Percentiles rank a stretch among this genome's conserved stretches.
Evolutionary conservation across 768 basidiomycete species (phyloP).

Genomic region (Amanita subjunquillea): DNA sequence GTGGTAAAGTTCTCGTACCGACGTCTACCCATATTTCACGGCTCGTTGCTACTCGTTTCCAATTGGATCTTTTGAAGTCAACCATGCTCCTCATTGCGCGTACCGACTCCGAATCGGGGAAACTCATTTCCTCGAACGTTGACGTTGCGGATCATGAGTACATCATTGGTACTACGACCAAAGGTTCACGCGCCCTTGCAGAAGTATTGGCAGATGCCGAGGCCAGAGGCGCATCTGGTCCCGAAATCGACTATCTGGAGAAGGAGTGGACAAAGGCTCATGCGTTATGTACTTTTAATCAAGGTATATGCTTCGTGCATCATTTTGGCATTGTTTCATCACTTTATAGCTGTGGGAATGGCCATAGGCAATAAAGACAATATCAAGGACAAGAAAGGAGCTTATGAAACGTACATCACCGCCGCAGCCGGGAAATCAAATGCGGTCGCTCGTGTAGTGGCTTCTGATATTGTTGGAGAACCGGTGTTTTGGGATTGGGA

Average conservation of each 20-base stretch:
- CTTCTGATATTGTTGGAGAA: conserved; percentile 62
- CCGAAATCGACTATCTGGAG: conserved; percentile 68
- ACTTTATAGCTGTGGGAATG: conserved; percentile 41
- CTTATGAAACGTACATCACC: conserved; percentile 47
- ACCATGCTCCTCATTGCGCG: conserved; percentile 87
- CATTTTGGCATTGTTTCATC: background rate
- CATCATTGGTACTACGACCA: conserved; percentile 51
- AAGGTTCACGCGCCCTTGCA: conserved; percentile 43
- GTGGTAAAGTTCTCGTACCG: conserved; percentile 89
- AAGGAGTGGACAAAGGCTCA: conserved; percentile 61
- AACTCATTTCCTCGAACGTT: conserved; percentile 75
- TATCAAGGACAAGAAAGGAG: conserved; percentile 42
- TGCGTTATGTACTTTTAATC: conserved; percentile 72
- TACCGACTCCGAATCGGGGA: conserved; percentile 84
- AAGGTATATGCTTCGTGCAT: conserved; percentile 39
- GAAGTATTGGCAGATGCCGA: conserved; percentile 65
- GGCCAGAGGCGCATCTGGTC: conserved; percentile 47
- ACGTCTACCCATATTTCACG: conserved; percentile 80
- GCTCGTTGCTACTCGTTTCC: conserved; percentile 78
- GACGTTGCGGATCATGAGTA: conserved; percentile 78
- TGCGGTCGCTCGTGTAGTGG: conserved; percentile 57
- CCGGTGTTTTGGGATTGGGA: conserved; percentile 87
- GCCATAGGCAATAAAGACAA: conserved; percentile 38
- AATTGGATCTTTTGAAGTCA: conserved; percentile 82
- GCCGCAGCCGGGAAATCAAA: conserved; percentile 61